Conservation (phyloP, 176 grass and related monocot species). For the Carex myosuroides region DNA sequence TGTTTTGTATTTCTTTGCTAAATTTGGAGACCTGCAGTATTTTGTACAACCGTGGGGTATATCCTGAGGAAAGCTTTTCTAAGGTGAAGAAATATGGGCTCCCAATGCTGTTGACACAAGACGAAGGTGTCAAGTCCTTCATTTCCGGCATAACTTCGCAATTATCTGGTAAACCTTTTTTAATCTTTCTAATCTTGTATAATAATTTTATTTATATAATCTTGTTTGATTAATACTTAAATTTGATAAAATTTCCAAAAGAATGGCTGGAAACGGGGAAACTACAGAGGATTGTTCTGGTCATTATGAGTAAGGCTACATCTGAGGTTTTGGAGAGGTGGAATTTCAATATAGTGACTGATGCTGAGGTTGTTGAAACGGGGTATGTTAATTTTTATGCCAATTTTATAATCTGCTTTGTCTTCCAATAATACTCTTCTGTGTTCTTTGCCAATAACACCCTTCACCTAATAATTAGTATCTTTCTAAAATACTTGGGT, state of each 20-base stretch:
- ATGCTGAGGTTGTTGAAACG: constrained; percentile 82
- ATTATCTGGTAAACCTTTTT: constrained; percentile 45
- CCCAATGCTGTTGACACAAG: constrained; percentile 80
- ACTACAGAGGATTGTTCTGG: constrained; percentile 84
- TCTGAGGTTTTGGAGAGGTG: constrained; percentile 92
- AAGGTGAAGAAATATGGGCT: constrained; percentile 99
- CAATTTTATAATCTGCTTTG: background rate
- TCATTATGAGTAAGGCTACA: constrained; percentile 90
- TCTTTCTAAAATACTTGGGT: background rate
- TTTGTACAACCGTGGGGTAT: constrained; percentile 87
- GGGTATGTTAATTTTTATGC: constrained; percentile 32
- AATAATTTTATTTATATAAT: background rate
- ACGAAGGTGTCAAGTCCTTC: constrained; percentile 73
- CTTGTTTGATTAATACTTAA: background rate
- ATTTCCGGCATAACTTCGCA: constrained; percentile 64
- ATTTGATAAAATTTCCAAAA: constrained; percentile 17
- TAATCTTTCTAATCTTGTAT: background rate
- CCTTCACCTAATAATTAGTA: background rate
- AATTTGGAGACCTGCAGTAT: constrained; percentile 46
- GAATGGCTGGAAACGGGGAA: constrained; percentile 91
- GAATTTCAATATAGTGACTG: constrained; percentile 93
- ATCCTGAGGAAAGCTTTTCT: constrained; percentile 83
- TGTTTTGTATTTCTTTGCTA: background rate
- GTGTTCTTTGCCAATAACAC: background rate
- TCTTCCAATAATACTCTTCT: background rate